phyloP scores from a whole-genome alignment of 2,329 filamentous ascomycete species.

The Alternaria sp. region DNA sequence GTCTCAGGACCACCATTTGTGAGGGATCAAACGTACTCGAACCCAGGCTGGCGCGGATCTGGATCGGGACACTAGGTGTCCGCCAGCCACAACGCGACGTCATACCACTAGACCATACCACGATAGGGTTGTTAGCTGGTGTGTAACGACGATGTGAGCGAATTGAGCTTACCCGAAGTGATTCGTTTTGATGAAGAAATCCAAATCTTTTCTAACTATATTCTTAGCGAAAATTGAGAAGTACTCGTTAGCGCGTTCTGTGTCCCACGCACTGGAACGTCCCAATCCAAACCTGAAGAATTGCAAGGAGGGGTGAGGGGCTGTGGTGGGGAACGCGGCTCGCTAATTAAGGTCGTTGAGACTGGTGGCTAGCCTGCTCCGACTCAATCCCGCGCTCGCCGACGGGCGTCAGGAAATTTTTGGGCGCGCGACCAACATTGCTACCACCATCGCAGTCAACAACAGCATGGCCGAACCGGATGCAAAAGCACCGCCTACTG shows the following conservation, averaged over 20 bases:
- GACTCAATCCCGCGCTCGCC: conserved; percentile 29
- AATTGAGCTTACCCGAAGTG: too few species aligned
- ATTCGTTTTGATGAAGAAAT: background rate
- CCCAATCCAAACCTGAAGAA: background rate
- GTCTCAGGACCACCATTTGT: conserved; percentile 23
- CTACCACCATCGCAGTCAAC: conserved; percentile 26
- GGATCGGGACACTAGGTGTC: conserved; percentile 26
- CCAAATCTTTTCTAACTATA: background rate
- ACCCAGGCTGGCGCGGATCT: conserved; percentile 44
- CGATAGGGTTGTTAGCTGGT: conserved; percentile 23
- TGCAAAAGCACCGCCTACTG: conserved; percentile 38
- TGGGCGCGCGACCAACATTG: conserved; percentile 25
- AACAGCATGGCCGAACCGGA: conserved; percentile 44
- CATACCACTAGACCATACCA: conserved; percentile 45
- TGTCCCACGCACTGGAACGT: too few species aligned
- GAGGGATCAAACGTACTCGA: conserved; percentile 30
- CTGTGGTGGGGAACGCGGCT: background rate
- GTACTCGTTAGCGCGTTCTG: too few species aligned
- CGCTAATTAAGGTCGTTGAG: background rate
- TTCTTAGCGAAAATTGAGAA: rapidly evolving
- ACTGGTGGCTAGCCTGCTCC: conserved; percentile 19
- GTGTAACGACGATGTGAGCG: background rate
- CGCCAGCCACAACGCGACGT: conserved; percentile 45
- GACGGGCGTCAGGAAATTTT: conserved; percentile 35
- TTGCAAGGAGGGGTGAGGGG: conserved; percentile 6